Evolutionary conservation across 1,139 yeast species (phyloP).

Genomic region (Blastobotrys ciferrii): DNA sequence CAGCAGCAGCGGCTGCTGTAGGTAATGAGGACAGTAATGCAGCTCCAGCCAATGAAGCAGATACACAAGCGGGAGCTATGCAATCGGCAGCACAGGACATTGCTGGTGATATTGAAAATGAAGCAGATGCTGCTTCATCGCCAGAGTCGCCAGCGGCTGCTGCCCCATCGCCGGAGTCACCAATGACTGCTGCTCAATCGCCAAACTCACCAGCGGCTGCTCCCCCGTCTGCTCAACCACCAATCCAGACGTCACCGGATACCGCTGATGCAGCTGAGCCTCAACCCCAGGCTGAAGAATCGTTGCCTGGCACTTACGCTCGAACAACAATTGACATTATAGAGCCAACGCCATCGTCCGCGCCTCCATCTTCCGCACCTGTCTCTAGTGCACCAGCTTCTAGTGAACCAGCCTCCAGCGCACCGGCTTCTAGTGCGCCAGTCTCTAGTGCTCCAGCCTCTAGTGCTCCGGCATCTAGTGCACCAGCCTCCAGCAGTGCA

Average conservation of each 20-base stretch:
- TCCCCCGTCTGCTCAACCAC: neutral
- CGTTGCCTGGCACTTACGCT: neutral
- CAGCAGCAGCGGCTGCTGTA: neutral
- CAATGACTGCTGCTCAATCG: neutral
- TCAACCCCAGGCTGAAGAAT: neutral
- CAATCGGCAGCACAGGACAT: neutral
- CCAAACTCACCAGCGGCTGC: neutral
- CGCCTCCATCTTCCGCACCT: neutral
- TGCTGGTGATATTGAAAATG: neutral
- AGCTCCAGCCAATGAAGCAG: neutral
- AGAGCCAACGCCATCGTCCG: neutral
- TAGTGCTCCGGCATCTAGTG: neutral
- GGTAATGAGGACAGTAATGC: neutral
- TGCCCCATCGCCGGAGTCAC: neutral
- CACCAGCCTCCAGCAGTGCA: neutral
- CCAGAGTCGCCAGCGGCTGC: neutral
- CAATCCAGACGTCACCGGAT: neutral
- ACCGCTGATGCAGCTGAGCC: neutral
- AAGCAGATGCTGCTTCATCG: neutral
- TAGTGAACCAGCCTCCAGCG: neutral
- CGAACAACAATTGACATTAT: slow-evolving; percentile 5
- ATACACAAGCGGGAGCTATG: neutral
- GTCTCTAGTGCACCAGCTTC: neutral
- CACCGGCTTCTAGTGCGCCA: neutral
- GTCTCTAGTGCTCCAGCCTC: neutral